Evolutionary conservation across 257 asterid genomes (phyloP), one percentile per base, ranked within the genome.

Genomic region (Gynochthodes officinalis): DNA sequence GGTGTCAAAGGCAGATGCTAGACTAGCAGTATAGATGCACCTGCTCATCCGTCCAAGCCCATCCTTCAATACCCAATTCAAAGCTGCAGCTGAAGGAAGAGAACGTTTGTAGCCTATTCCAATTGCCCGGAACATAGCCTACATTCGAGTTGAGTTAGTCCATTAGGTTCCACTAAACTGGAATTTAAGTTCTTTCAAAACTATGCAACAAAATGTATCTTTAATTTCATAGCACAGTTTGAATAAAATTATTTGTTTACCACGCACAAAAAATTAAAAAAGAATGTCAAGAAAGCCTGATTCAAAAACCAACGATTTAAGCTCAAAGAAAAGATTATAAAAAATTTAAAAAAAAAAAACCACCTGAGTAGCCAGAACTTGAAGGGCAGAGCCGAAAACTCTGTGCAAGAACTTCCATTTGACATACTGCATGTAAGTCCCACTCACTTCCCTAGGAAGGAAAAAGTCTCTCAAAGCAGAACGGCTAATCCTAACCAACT

Each of bases 61-160:
- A 78, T 95, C 99, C 82, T 92, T 95, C 88, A 95, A 79, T 67
- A 90, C 96, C 99, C 99, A 95, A 85, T 92, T 95, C 42, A 95
- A 81, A 2, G 97, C 99, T 40, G 99, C 99, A 73, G 99, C 99
- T 55, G 97, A 90, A 25, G 97, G 95, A 72, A 95, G 94, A 27
- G 99, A 92, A 59, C 81, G 91, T 39, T 90, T 82, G 83, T 85
- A 86, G 57, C 99, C 99, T 67, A 95, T 87, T 74, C 99, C 99
- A 69, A 95, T 95, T 23, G 99, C 99, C 58, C 97, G 85, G 76
- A 95, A 91, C 99, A 95, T 95, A 70, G 98, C 98, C 99, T 95
- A 77, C 21, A 70, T 19, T 28, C 59, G 44, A 75, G 23, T 52
- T 53, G 58, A 73, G 78, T 74, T 68, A 61, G 72, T 59, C 70